Conservation (phyloP, 495 filamentous ascomycete genomes). For the Neurospora sp. region DNA sequence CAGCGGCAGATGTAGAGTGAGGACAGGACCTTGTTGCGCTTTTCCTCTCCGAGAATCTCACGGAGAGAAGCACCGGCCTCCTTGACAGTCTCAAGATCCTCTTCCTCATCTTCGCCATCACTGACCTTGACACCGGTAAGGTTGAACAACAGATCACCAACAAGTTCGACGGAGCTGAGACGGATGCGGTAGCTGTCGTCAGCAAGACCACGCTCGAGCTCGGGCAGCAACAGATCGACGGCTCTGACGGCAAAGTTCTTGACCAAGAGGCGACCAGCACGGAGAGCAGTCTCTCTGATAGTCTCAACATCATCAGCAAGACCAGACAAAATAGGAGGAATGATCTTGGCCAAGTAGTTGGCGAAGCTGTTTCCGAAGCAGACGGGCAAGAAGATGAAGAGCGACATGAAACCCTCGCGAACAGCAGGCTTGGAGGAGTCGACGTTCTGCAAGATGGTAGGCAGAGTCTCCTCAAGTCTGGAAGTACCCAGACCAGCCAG, state of each 20-base stretch:
- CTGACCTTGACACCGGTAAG: constrained; percentile 88
- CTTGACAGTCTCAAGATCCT: constrained; percentile 63
- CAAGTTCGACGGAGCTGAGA: constrained; percentile 93
- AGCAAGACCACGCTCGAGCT: constrained; percentile 88
- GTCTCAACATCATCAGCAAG: constrained; percentile 92
- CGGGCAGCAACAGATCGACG: constrained; percentile 86
- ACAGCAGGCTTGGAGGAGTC: constrained; percentile 82
- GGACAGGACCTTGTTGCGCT: constrained; percentile 88
- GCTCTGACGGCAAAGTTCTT: constrained; percentile 96
- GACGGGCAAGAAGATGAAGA: constrained; percentile 97
- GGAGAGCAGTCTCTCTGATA: constrained; percentile 86
- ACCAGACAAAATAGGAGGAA: constrained; percentile 88
- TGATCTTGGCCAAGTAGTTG: constrained; percentile 88
- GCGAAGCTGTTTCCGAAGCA: constrained; percentile 99
- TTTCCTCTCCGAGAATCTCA: constrained; percentile 90
- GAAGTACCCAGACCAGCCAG: constrained; percentile 88
- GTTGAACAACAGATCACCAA: constrained; percentile 95
- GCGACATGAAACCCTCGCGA: constrained; percentile 96
- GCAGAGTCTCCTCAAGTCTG: constrained; percentile 88
- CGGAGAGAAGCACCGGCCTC: constrained; percentile 85
- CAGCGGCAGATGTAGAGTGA: constrained; percentile 94
- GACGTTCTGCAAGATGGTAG: constrained; percentile 93
- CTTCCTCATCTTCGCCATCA: constrained; percentile 59
- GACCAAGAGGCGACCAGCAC: constrained; percentile 85
- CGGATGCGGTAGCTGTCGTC: constrained; percentile 95